phyloP scores from a whole-genome alignment of 805 yeast species.

The Saturnispora halmiae region DNA sequence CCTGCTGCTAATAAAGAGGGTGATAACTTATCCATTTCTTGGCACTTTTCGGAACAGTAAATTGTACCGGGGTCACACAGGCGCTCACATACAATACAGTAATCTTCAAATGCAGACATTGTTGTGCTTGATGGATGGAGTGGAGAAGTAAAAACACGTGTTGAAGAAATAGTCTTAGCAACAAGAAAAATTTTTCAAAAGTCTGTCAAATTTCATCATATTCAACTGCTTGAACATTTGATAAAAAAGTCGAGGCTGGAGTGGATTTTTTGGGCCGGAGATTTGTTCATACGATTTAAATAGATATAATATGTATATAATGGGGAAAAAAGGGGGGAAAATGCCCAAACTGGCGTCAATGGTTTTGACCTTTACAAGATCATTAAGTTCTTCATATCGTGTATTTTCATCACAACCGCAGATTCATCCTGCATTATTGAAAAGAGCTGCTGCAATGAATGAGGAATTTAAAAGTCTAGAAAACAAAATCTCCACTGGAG shows the following conservation, averaged over 20 bases:
- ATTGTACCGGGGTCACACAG: constrained; percentile 25
- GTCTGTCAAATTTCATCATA: no score
- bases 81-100: constrained; percentile 31
- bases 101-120: constrained; percentile 36
- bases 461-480: constrained; percentile 37
- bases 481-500: constrained; percentile 33
- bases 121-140: no score
- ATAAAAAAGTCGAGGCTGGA: no score
- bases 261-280: no score
- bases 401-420: not conserved
- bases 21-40: constrained; percentile 22
- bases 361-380: no score
- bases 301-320: not conserved
- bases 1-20: constrained; percentile 19
- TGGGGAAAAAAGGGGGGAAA: not conserved
- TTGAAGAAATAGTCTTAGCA: constrained; percentile 17
- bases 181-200: no score
- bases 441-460: constrained; percentile 36
- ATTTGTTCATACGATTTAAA: no score
- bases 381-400: no score
- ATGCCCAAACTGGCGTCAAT: not conserved
- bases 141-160: not conserved
- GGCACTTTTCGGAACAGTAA: constrained; percentile 29
- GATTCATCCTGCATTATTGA: constrained; percentile 41
- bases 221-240: no score